Evolutionary conservation across 352 stramenopile species (phyloP).

Genomic region (Pythium brassicae): DNA sequence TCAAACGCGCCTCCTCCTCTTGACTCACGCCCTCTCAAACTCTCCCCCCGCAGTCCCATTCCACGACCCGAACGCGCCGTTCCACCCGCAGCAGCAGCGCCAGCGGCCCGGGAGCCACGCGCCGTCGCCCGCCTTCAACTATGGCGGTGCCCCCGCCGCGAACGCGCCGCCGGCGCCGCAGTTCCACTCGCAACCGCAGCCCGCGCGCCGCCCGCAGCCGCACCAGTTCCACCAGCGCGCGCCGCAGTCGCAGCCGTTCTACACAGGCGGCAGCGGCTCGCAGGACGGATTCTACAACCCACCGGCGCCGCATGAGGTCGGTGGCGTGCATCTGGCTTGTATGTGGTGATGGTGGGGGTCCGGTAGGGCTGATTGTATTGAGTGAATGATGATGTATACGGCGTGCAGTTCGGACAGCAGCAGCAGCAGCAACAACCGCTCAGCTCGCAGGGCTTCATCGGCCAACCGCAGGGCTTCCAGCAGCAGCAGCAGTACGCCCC

Average conservation of each 20-base stretch:
- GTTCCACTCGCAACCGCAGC: slow-evolving; percentile 32
- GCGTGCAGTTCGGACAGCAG: slow-evolving; percentile 30
- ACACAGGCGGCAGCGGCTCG: slow-evolving; percentile 8
- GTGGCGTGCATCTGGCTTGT: background rate
- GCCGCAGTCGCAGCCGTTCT: slow-evolving; percentile 15
- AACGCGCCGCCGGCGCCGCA: slow-evolving; percentile 15
- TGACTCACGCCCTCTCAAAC: background rate
- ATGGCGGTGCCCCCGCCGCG: background rate
- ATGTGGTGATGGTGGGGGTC: background rate
- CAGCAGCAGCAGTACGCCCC: slow-evolving; percentile 11
- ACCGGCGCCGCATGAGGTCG: slow-evolving; percentile 33
- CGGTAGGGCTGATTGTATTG: background rate
- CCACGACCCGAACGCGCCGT: slow-evolving; percentile 45
- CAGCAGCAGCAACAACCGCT: slow-evolving; percentile 8
- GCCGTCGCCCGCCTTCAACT: slow-evolving; percentile 18
- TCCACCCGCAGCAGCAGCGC: slow-evolving; percentile 23
- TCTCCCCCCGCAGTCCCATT: slow-evolving; percentile 38
- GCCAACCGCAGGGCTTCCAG: slow-evolving; percentile 29
- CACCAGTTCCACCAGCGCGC: slow-evolving; percentile 53
- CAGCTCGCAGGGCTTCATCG: slow-evolving; percentile 16
- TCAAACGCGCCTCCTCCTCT: background rate
- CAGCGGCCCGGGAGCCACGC: slow-evolving; percentile 25
- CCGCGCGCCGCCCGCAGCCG: slow-evolving; percentile 35
- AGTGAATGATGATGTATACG: background rate
- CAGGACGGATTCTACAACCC: slow-evolving; percentile 30